phyloP scores from a whole-genome alignment of 176 grass and related monocot species.

The Rhynchospora tenuis region DNA sequence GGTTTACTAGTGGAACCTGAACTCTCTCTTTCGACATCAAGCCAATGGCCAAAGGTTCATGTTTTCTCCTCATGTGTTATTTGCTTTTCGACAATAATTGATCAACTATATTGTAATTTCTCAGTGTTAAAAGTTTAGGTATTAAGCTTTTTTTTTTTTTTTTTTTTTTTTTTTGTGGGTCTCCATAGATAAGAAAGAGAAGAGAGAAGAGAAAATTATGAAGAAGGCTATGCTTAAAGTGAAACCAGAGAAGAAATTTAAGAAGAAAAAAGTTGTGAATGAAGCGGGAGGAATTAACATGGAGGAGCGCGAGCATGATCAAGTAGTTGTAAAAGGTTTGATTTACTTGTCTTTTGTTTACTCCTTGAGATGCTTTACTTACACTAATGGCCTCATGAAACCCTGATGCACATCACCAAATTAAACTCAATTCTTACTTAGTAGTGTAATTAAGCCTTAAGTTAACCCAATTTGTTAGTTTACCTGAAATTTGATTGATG shows the following conservation, averaged over 20 bases:
- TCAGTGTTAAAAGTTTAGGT: neutral
- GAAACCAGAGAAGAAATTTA: constrained; percentile 56
- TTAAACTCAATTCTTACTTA: neutral
- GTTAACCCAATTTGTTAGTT: neutral
- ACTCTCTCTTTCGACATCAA: neutral
- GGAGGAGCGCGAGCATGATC: constrained; percentile 18
- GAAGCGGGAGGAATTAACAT: constrained; percentile 1
- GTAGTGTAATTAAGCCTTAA: neutral
- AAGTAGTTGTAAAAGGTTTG: neutral
- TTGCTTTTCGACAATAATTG: neutral
- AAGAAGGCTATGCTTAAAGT: constrained; percentile 48
- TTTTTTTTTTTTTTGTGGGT: too few species aligned
- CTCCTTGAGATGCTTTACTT: neutral
- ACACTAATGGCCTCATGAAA: neutral
- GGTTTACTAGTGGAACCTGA: neutral
- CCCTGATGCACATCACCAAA: neutral
- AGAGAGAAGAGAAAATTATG: constrained; percentile 26
- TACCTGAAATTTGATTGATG: neutral
- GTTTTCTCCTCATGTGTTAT: neutral
- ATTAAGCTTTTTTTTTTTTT: neutral
- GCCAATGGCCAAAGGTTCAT: constrained; percentile 16
- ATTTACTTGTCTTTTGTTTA: neutral
- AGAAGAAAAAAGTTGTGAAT: constrained; percentile 40
- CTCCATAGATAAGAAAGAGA: constrained; percentile 44
- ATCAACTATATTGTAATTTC: neutral